Percentiles rank a stretch among this genome's conserved stretches.
These are phyloP conservation scores for Kuraishia cidri DNA, from an alignment of 805 yeast species.

Conservation along the genomic window DNA sequence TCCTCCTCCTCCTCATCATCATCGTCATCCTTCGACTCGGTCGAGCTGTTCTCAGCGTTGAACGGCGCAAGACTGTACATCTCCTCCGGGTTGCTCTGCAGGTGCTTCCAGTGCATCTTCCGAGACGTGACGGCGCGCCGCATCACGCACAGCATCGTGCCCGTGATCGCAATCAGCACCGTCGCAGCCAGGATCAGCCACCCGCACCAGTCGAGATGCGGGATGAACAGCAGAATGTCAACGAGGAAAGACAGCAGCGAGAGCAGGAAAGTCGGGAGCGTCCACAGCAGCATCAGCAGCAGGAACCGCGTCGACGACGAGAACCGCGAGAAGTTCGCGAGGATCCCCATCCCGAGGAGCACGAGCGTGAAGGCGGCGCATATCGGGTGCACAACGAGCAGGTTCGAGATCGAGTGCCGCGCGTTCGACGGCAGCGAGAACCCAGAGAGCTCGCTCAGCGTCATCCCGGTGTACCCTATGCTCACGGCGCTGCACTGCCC, in stretches of 20 bases:
- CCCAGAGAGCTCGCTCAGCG: constrained; percentile 23
- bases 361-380: constrained; percentile 46
- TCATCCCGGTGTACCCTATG: constrained; percentile 31
- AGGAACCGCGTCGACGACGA: constrained; percentile 29
- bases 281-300: constrained; percentile 43
- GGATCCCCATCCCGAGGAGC: constrained; percentile 28
- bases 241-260: constrained; percentile 70
- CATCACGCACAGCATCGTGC: constrained; percentile 62
- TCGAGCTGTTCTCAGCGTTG: constrained; percentile 1
- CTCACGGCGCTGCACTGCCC: constrained; percentile 27
- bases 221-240: constrained; percentile 72
- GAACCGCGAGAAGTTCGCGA: constrained; percentile 26
- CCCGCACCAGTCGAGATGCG: constrained; percentile 72
- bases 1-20: background rate
- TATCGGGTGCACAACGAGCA: constrained; percentile 61
- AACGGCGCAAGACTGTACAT: background rate
- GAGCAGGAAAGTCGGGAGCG: constrained; percentile 62
- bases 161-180: constrained; percentile 50
- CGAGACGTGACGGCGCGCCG: constrained; percentile 57
- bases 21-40: background rate
- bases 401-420: constrained; percentile 45
- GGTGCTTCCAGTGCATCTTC: constrained; percentile 8
- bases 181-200: constrained; percentile 76
- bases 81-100: constrained; percentile 1
- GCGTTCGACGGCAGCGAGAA: constrained; percentile 52